Evolutionary conservation across 495 filamentous ascomycete species (phyloP).

Genomic region (Staphylotrichum longicolle): DNA sequence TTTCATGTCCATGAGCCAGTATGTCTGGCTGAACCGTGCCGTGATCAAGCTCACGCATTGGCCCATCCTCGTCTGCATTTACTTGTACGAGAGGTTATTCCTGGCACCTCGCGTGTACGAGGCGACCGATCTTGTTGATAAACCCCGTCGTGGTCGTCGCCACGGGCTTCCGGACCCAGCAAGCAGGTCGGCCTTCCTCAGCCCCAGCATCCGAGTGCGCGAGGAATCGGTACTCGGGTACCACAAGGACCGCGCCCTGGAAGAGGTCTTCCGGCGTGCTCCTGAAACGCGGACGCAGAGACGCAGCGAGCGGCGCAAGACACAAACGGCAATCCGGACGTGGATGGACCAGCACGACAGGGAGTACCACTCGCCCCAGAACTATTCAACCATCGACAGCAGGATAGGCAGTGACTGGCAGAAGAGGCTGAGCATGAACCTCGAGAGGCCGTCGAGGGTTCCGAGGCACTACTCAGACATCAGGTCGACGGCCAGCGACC

Average conservation of each 20-base stretch:
- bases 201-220: constrained; percentile 64
- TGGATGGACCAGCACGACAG: constrained; percentile 81
- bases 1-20: constrained; percentile 71
- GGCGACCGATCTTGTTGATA: constrained; percentile 67
- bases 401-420: constrained; percentile 39
- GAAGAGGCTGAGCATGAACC: constrained; percentile 43
- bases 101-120: constrained; percentile 69
- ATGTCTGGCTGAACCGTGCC: constrained; percentile 75
- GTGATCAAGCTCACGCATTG: constrained; percentile 89
- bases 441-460: constrained; percentile 41
- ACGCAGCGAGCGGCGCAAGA: constrained; percentile 60
- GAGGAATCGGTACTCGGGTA: constrained; percentile 81
- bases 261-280: constrained; percentile 76
- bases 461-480: constrained; percentile 46
- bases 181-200: constrained; percentile 58
- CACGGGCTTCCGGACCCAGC: constrained; percentile 52
- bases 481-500: constrained; percentile 54
- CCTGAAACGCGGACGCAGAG: constrained; percentile 51
- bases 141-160: constrained; percentile 35
- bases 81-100: constrained; percentile 76
- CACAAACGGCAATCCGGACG: constrained; percentile 69
- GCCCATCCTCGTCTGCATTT: constrained; percentile 80
- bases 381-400: constrained; percentile 49
- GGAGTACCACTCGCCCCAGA: constrained; percentile 56
- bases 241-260: constrained; percentile 86